Evolutionary conservation across 495 filamentous ascomycete species (phyloP).

Genomic region (Trichodelitschia bisporula): DNA sequence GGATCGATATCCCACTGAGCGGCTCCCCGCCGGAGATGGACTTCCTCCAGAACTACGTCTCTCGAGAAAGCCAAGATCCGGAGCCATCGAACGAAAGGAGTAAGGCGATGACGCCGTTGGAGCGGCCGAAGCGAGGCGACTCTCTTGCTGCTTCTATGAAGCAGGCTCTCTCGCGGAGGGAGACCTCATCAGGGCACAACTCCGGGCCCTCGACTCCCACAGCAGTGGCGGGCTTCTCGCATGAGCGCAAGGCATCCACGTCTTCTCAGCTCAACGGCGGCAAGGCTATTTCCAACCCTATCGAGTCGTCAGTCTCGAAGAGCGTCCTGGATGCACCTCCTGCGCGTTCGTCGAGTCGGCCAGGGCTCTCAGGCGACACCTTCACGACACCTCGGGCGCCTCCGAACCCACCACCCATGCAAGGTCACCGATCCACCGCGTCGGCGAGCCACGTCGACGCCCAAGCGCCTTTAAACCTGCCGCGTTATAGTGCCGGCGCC

Average conservation of each 20-base stretch:
- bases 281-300: constrained; percentile 10
- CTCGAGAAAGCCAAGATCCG: no score
- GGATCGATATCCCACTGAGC: no score
- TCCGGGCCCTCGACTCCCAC: no score
- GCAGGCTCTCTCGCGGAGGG: constrained; percentile 5
- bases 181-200: no score
- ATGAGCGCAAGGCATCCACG: constrained; percentile 11
- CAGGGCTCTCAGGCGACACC: constrained; percentile 22
- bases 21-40: no score
- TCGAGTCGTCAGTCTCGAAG: constrained; percentile 16
- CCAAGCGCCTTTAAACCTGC: constrained; percentile 25
- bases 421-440: constrained; percentile 23
- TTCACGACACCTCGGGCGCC: constrained; percentile 39
- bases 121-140: constrained; percentile 30
- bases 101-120: constrained; percentile 3
- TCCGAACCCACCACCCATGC: constrained; percentile 23
- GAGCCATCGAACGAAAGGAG: neutral
- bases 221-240: no score
- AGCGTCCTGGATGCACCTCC: constrained; percentile 12
- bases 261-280: constrained; percentile 10
- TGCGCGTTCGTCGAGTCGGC: constrained; percentile 13
- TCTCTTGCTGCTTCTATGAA: constrained; percentile 19
- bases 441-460: constrained; percentile 23
- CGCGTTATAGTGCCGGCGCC: constrained; percentile 45
- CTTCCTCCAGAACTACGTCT: no score